Evolutionary conservation across 2,329 filamentous ascomycete genomes (phyloP).

Genomic region (Penicillium aurantiogriseum): DNA sequence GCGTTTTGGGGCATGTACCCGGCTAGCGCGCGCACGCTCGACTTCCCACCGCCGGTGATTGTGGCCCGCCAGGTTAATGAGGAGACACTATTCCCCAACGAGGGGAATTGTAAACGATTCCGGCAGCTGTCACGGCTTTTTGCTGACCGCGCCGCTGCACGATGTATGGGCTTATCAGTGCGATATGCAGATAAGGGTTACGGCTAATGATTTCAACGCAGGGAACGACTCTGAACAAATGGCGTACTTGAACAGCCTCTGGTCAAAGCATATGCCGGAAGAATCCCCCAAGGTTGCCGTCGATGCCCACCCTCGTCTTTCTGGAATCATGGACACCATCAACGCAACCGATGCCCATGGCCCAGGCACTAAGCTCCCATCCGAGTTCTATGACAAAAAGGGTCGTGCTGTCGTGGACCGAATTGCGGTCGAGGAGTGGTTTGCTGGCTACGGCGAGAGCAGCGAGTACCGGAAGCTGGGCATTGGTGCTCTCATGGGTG

Average conservation of each 20-base stretch:
- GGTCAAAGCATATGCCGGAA: constrained; percentile 83
- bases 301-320: constrained; percentile 78
- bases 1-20: constrained; percentile 75
- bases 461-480: constrained; percentile 84
- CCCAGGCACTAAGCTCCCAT: constrained; percentile 71
- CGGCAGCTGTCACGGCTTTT: constrained; percentile 68
- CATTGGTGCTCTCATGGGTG: constrained; percentile 80
- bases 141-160: constrained; percentile 66
- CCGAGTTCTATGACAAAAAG: constrained; percentile 81
- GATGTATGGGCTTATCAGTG: constrained; percentile 50
- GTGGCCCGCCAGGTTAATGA: constrained; percentile 63
- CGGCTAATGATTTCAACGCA: constrained; percentile 16
- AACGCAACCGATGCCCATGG: constrained; percentile 87
- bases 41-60: constrained; percentile 64
- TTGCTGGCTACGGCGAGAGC: constrained; percentile 77
- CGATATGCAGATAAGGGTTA: background rate
- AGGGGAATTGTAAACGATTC: constrained; percentile 70
- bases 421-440: constrained; percentile 90
- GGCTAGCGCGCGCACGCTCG: constrained; percentile 46
- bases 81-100: constrained; percentile 79
- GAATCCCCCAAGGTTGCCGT: constrained; percentile 69
- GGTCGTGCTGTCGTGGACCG: constrained; percentile 66
- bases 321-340: constrained; percentile 90
- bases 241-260: constrained; percentile 72
- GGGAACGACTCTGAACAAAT: constrained; percentile 76